Conservation (phyloP, 805 yeast species). For the Kazachstania kunashirensis region DNA sequence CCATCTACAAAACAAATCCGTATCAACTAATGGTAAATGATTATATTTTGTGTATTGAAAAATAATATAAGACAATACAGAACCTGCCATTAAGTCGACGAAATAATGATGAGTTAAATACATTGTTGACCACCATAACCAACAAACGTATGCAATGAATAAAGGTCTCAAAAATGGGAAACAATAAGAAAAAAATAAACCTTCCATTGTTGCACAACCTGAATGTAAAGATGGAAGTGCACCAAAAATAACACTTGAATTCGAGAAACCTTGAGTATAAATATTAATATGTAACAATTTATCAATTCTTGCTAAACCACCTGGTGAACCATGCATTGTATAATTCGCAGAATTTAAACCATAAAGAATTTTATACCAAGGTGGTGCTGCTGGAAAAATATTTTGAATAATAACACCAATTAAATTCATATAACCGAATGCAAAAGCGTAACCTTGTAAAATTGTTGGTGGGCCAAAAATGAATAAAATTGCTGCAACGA, state of each 20-base stretch:
- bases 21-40: slow-evolving; percentile 52
- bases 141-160: slow-evolving; percentile 69
- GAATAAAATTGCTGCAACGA: slow-evolving; percentile 68
- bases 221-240: slow-evolving; percentile 85
- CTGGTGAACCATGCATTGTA: slow-evolving; percentile 88
- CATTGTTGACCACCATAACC: slow-evolving; percentile 99
- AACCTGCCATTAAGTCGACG: slow-evolving; percentile 89
- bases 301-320: slow-evolving; percentile 88
- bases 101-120: slow-evolving; percentile 94
- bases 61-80: slow-evolving; percentile 62
- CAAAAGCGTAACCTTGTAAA: slow-evolving; percentile 74
- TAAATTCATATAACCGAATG: slow-evolving; percentile 91
- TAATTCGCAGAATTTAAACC: slow-evolving; percentile 88
- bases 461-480: slow-evolving; percentile 88
- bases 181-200: slow-evolving; percentile 69
- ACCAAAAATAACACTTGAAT: slow-evolving; percentile 90
- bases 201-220: slow-evolving; percentile 91
- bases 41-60: slow-evolving; percentile 61
- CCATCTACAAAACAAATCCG: slow-evolving; percentile 58
- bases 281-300: slow-evolving; percentile 64
- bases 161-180: slow-evolving; percentile 63
- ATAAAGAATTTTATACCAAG: slow-evolving; percentile 84
- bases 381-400: slow-evolving; percentile 89
- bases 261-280: slow-evolving; percentile 72
- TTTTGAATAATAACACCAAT: slow-evolving; percentile 77